Evolutionary conservation across 1,284 basidiomycete species (phyloP), one percentile per base, ranked within the genome.

Genomic region (Coniophora puteana): DNA sequence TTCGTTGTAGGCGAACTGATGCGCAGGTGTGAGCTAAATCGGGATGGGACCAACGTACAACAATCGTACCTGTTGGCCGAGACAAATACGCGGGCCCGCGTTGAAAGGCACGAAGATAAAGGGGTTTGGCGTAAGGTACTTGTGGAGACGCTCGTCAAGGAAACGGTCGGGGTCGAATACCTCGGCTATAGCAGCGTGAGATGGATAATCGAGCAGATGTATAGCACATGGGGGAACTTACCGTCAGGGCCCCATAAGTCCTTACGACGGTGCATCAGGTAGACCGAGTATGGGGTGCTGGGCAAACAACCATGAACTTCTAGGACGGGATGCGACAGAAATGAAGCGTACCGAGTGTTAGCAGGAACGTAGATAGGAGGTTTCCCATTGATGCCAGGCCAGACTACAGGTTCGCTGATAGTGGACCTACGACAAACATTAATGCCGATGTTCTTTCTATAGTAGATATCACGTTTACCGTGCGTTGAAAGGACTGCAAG

Each of bases 31-130:
- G 36, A 10, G 22, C 25, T n/a, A 5, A 6, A 23, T 17, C n/a
- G 5, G 3, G 1, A 18, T 10, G 26, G 17, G 16, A 14, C 3
- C 6, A 10, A n/a, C 10, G 4, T 5, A n/a, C 30, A 28, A 26
- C 26, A 18, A 7, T 26, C 17, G 12, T 39, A 65, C 65, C 55
- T 68, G 69, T 51, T 72, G 71, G 2, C 70, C 71, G 3, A 72
- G 56, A 37, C 71, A 73, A 35, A 72, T 72, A 16, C 73, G 60
- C 2, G 72, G 72, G 0, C 72, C 72, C 1, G 62, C 66, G 27
- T 67, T 67, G 46, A 66, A 67, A 0, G 64, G 65, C 2, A 57
- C 33, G 36, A 68, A 67, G 30, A 67, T 67, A 43, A 62, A 67
- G 0, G 67, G 66, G 25, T 66, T 65, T 1, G 56, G 47, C 0